Conservation (phyloP, 176 grass and related monocot genomes). For the Ampelocalamus luodianensis region DNA sequence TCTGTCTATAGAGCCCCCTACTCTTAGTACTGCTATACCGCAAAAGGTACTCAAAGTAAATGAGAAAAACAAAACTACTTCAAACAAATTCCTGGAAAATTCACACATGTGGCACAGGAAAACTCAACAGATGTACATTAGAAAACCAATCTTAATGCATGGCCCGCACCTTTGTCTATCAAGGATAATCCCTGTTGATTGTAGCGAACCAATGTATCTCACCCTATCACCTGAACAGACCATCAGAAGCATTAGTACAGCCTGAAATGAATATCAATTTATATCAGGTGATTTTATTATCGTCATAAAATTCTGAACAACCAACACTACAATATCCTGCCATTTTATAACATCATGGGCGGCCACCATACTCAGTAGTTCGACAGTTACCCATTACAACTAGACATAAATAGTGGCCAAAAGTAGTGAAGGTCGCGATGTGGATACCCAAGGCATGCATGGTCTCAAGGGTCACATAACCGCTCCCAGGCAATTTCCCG, state of each 20-base stretch:
- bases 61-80: background rate
- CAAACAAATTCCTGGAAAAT: background rate
- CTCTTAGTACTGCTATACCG: background rate
- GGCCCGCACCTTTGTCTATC: slow-evolving; percentile 51
- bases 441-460: background rate
- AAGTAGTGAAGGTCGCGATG: background rate
- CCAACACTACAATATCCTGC: background rate
- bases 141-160: slow-evolving; percentile 25
- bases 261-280: slow-evolving; percentile 25
- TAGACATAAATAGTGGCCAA: background rate
- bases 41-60: slow-evolving; percentile 14
- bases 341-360: background rate
- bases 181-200: slow-evolving; percentile 41
- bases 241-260: slow-evolving; percentile 40
- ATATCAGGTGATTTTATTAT: slow-evolving; percentile 32
- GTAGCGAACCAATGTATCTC: slow-evolving; percentile 65
- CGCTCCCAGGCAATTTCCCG: too few relatives aligned
- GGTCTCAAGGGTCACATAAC: too few relatives aligned
- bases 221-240: slow-evolving; percentile 88
- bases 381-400: background rate
- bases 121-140: slow-evolving; percentile 27
- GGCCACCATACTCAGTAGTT: slow-evolving; percentile 24
- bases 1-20: background rate
- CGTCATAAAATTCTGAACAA: slow-evolving; percentile 13
- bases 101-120: background rate